phyloP scores from a whole-genome alignment of 495 filamentous ascomycete genomes.

The Opeltia flavorubescens region DNA sequence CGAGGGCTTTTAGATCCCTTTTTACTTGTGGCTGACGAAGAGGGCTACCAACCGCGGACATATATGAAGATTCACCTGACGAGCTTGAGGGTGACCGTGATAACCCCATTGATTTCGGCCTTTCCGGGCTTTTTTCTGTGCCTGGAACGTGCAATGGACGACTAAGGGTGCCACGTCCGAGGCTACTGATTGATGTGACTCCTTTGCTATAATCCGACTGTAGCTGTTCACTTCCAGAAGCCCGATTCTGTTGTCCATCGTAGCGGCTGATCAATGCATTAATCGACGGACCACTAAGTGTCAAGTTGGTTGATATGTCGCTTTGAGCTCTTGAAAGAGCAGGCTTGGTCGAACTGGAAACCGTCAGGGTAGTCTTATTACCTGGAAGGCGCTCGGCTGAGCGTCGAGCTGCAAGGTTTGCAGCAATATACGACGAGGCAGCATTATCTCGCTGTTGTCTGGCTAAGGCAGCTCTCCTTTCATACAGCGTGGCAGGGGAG shows the following conservation, averaged over 20 bases:
- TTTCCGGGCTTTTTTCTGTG: too few species aligned
- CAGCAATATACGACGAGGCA: not conserved
- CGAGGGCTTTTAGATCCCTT: too few species aligned
- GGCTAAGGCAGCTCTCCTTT: not conserved
- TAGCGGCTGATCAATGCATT: conserved; percentile 12
- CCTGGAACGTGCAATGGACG: too few species aligned
- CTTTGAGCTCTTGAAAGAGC: not conserved
- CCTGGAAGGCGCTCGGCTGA: not conserved
- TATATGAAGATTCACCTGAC: too few species aligned
- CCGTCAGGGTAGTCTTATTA: not conserved
- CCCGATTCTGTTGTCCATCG: not conserved
- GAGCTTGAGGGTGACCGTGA: too few species aligned
- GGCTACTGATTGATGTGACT: not conserved
- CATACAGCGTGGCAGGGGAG: not conserved
- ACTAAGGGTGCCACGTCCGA: too few species aligned
- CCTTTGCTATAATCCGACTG: not conserved
- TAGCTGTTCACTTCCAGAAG: not conserved
- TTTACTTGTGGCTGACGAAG: too few species aligned
- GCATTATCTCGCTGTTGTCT: not conserved
- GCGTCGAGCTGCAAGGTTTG: not conserved
- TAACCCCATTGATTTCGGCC: too few species aligned
- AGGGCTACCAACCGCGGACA: too few species aligned
- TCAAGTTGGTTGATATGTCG: not conserved
- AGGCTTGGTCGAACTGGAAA: not conserved
- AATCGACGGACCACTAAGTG: not conserved